Conservation (phyloP, 176 grass and related monocot species). For the Miscanthus lutarioriparius region DNA sequence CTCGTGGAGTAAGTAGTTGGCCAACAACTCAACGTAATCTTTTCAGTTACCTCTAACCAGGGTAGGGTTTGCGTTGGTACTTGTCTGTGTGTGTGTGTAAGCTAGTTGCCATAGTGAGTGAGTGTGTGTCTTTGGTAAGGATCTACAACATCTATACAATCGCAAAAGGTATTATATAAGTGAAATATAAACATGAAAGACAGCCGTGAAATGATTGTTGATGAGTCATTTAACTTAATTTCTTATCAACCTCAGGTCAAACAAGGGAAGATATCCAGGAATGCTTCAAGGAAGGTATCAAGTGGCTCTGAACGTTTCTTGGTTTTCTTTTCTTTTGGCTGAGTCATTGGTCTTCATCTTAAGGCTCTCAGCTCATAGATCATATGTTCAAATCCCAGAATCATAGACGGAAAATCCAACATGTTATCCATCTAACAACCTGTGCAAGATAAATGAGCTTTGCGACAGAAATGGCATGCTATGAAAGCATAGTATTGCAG, state of each 20-base stretch:
- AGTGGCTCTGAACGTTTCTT: neutral
- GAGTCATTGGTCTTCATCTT: neutral
- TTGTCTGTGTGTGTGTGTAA: too few relatives aligned
- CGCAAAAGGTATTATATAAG: conserved; percentile 57
- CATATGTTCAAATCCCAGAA: neutral
- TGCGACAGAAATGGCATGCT: neutral
- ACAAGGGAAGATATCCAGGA: conserved; percentile 58
- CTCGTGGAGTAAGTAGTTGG: too few relatives aligned
- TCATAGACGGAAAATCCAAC: neutral
- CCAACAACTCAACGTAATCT: too few relatives aligned
- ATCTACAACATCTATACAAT: conserved; percentile 71
- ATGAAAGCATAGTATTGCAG: neutral
- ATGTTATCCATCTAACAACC: neutral
- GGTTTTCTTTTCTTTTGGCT: neutral
- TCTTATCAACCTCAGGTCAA: conserved; percentile 53
- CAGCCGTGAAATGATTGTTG: conserved; percentile 7
- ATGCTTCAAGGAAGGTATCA: conserved; percentile 78
- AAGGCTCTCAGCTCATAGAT: neutral
- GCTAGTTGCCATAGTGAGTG: too few relatives aligned
- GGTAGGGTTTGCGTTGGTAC: too few relatives aligned
- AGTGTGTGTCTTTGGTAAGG: too few relatives aligned
- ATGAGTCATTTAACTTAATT: conserved; percentile 24
- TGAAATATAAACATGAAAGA: conserved; percentile 16
- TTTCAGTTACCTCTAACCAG: too few relatives aligned
- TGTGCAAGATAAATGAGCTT: neutral